Conservation (phyloP, 371 early-diverging fungal genomes). For the Capillidium heterosporum region DNA sequence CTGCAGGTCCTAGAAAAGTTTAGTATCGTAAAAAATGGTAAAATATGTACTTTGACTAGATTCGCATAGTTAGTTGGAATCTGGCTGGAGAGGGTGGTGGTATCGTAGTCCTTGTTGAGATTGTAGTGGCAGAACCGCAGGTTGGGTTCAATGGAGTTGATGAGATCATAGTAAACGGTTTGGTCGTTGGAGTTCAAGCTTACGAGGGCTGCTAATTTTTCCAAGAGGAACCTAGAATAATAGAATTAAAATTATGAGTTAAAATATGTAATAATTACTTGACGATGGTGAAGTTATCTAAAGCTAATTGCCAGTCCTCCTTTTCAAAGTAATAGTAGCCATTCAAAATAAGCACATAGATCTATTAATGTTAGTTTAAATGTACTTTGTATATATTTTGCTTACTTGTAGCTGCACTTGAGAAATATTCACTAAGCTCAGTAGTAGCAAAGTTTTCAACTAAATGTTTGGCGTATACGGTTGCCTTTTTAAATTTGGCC, state of each 20-base stretch:
- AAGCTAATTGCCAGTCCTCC: neutral
- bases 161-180: neutral
- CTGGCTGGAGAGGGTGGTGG: neutral
- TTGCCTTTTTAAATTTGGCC: neutral
- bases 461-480: neutral
- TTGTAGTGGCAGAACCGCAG: conserved; percentile 3
- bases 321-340: neutral
- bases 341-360: neutral
- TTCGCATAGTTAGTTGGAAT: neutral
- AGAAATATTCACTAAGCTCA: neutral
- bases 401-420: neutral
- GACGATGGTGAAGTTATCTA: neutral
- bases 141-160: conserved; percentile 1
- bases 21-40: too few species aligned
- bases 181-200: neutral
- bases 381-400: too few species aligned
- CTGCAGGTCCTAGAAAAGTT: too few species aligned
- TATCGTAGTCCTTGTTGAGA: neutral
- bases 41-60: too few species aligned
- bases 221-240: neutral
- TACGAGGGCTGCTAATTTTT: neutral
- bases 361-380: too few species aligned
- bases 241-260: neutral
- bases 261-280: neutral
- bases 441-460: neutral